Evolutionary conservation across 495 filamentous ascomycete species (phyloP).

Genomic region (Monascus purpureus): DNA sequence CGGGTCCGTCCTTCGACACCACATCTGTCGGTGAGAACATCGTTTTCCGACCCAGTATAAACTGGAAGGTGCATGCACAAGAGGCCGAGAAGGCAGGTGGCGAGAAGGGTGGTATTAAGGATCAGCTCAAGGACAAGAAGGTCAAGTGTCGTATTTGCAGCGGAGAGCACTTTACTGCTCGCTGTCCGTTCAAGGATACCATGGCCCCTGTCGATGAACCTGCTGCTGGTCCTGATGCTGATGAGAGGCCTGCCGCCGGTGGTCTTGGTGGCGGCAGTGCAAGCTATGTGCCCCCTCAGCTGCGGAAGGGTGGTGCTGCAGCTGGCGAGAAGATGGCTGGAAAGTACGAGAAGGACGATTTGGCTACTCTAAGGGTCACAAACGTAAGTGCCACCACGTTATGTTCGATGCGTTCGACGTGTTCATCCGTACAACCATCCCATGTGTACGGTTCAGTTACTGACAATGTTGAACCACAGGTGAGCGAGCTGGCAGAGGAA

Average conservation of each 20-base stretch:
- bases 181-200: slow-evolving; percentile 79
- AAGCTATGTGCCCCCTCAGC: slow-evolving; percentile 84
- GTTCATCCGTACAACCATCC: slow-evolving; percentile 1
- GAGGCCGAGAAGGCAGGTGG: slow-evolving; percentile 64
- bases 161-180: slow-evolving; percentile 95
- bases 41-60: slow-evolving; percentile 74
- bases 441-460: slow-evolving; percentile 1
- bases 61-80: slow-evolving; percentile 80
- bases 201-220: slow-evolving; percentile 61
- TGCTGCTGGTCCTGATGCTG: slow-evolving; percentile 42
- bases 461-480: slow-evolving; percentile 32
- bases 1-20: slow-evolving; percentile 64
- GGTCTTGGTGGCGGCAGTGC: slow-evolving; percentile 53
- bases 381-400: slow-evolving; percentile 83
- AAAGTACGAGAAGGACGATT: slow-evolving; percentile 90
- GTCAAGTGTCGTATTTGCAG: slow-evolving; percentile 98
- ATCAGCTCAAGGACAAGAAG: slow-evolving; percentile 94
- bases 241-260: slow-evolving; percentile 33
- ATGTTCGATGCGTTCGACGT: slow-evolving; percentile 1
- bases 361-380: slow-evolving; percentile 90
- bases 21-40: slow-evolving; percentile 96
- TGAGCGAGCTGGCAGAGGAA: slow-evolving; percentile 95
- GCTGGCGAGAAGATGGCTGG: slow-evolving; percentile 82
- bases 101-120: slow-evolving; percentile 66
- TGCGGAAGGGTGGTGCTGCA: slow-evolving; percentile 55